phyloP scores from a whole-genome alignment of 495 filamentous ascomycete genomes.

The Pyrenopolyporus hunteri region DNA sequence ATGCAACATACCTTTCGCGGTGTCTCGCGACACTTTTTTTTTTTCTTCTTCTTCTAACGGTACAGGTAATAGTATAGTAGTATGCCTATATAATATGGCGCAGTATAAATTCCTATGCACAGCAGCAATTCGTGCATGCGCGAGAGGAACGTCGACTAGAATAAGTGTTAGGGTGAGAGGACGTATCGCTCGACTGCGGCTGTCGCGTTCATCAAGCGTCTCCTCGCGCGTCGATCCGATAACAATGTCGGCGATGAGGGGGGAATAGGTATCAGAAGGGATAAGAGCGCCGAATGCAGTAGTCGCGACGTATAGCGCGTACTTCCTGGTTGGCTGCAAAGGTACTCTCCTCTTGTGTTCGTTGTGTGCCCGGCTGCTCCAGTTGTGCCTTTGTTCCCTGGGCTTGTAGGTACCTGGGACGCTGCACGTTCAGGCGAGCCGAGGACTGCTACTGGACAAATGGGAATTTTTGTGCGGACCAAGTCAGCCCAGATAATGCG shows the following conservation, averaged over 20 bases:
- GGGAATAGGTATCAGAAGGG: slow-evolving; percentile 21
- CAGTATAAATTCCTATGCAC: slow-evolving; percentile 8
- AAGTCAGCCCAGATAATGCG: slow-evolving; percentile 31
- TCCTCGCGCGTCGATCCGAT: slow-evolving; percentile 14
- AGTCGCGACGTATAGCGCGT: slow-evolving; percentile 24
- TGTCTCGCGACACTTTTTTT: slow-evolving; percentile 14
- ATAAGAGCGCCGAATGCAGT: slow-evolving; percentile 19
- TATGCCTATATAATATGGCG: too few relatives aligned
- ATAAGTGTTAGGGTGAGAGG: too few relatives aligned
- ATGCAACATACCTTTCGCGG: slow-evolving; percentile 22
- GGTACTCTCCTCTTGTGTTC: slow-evolving; percentile 14
- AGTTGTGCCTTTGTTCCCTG: slow-evolving; percentile 29
- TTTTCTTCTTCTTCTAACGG: too few relatives aligned
- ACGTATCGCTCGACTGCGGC: background rate
- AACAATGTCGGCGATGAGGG: slow-evolving; percentile 20
- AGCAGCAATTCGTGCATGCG: slow-evolving; percentile 4
- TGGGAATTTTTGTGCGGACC: slow-evolving; percentile 3
- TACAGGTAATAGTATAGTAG: too few relatives aligned
- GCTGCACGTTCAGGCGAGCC: slow-evolving; percentile 28
- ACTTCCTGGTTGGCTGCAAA: slow-evolving; percentile 15
- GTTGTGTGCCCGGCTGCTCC: background rate
- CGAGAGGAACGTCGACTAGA: slow-evolving; percentile 3
- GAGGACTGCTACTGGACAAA: slow-evolving; percentile 31
- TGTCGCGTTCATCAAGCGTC: slow-evolving; percentile 1
- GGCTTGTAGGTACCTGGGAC: slow-evolving; percentile 30